A percentile compares a stretch with the other conserved stretches of the same genome.
These are phyloP conservation scores for Naganishia vaughanmartiniae DNA, from an alignment of 768 basidiomycete species.

Conservation along the genomic window DNA sequence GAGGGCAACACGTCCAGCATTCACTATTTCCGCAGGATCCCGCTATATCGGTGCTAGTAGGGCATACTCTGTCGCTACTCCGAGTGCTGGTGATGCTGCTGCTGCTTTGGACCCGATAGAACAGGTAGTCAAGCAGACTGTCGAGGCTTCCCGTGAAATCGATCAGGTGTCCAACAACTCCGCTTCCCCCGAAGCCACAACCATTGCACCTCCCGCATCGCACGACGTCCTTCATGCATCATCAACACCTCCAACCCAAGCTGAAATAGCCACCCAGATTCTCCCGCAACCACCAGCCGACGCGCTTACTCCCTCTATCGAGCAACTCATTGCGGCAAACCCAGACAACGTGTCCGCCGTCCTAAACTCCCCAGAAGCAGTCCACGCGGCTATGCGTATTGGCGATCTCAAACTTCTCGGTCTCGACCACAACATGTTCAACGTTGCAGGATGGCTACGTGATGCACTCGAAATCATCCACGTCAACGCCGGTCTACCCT, in stretches of 20 bases:
- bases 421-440: conserved; percentile 42
- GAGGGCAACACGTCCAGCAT: background rate
- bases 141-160: background rate
- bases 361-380: conserved; percentile 46
- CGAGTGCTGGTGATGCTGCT: background rate
- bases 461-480: conserved; percentile 46
- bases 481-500: conserved; percentile 44
- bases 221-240: conserved; percentile 15
- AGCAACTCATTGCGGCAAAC: conserved; percentile 31
- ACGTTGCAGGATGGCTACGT: conserved; percentile 42
- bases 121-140: no score
- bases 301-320: conserved; percentile 27
- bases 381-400: conserved; percentile 44
- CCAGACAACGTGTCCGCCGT: conserved; percentile 42
- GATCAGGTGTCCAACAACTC: background rate
- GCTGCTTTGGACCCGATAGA: background rate
- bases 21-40: no score
- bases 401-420: conserved; percentile 47
- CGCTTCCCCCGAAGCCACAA: background rate
- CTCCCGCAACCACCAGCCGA: conserved; percentile 33
- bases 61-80: background rate
- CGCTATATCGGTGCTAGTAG: background rate
- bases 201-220: background rate
- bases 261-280: conserved; percentile 17
- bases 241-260: conserved; percentile 1